Conservation (phyloP, 352 stramenopile genomes). For the Globisporangium megalacanthum region DNA sequence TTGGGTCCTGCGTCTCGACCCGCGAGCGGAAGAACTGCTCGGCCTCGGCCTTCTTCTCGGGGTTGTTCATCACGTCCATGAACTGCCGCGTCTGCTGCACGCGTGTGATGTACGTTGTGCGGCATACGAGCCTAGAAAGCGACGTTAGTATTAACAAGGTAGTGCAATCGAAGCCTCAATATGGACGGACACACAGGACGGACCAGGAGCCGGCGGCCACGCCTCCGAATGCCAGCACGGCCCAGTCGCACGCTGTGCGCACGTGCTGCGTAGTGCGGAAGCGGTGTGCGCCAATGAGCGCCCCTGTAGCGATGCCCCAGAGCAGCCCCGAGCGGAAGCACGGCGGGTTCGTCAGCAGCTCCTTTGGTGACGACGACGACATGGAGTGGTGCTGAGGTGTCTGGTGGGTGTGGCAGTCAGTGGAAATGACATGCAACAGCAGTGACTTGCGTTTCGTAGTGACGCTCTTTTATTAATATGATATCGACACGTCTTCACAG, state of each 20-base stretch:
- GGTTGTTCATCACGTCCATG: conserved; percentile 85
- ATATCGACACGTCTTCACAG: no score
- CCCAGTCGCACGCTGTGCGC: conserved; percentile 59
- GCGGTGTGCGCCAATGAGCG: conserved; percentile 56
- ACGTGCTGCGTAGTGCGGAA: conserved; percentile 58
- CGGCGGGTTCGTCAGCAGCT: conserved; percentile 67
- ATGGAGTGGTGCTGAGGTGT: background rate
- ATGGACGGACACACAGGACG: background rate
- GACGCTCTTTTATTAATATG: no score
- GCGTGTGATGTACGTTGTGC: conserved; percentile 40
- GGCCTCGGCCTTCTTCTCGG: conserved; percentile 58
- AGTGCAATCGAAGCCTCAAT: background rate
- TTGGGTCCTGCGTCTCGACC: conserved; percentile 41
- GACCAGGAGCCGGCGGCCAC: conserved; percentile 57
- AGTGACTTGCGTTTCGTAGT: conserved; percentile 6
- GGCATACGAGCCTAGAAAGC: conserved; percentile 48
- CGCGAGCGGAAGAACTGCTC: conserved; percentile 70
- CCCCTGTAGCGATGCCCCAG: conserved; percentile 65
- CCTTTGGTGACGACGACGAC: conserved; percentile 16
- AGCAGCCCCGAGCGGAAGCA: conserved; percentile 75
- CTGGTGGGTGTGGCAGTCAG: no score
- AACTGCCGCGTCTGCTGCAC: conserved; percentile 65
- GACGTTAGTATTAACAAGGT: background rate
- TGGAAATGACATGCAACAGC: background rate
- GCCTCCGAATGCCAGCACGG: conserved; percentile 51